These are phyloP conservation scores for Aphanoascus verrucosus DNA, from an alignment of 2,329 filamentous ascomycete species.

Conservation along the genomic window DNA sequence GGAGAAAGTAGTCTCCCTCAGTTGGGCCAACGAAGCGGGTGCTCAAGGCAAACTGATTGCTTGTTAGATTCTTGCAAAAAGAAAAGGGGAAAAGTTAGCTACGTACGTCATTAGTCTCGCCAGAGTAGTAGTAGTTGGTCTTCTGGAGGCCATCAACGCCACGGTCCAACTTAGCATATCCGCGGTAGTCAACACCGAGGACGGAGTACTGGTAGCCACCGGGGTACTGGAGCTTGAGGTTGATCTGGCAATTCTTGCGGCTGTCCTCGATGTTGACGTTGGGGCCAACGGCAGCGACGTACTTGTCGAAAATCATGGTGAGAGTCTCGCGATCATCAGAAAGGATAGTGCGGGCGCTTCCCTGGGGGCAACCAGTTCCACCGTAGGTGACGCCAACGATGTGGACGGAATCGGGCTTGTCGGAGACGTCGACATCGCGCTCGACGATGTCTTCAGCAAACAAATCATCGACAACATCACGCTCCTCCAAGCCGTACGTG, in stretches of 20 bases:
- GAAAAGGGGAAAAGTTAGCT: neutral
- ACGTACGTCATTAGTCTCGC: constrained; percentile 14
- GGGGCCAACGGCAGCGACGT: constrained; percentile 8
- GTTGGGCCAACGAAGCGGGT: constrained; percentile 36
- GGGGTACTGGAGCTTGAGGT: constrained; percentile 14
- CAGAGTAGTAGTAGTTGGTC: constrained; percentile 15
- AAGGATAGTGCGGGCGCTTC: constrained; percentile 8
- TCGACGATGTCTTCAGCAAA: constrained; percentile 1
- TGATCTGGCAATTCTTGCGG: constrained; percentile 15
- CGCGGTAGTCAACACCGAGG: constrained; percentile 11
- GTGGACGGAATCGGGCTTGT: constrained; percentile 7
- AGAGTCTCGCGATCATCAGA: constrained; percentile 12
- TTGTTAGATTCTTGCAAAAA: constrained; percentile 2
- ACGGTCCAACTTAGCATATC: constrained; percentile 8
- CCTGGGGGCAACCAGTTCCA: constrained; percentile 13
- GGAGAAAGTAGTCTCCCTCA: constrained; percentile 35
- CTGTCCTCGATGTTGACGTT: constrained; percentile 4
- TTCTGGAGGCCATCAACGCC: constrained; percentile 8
- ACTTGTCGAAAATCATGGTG: constrained; percentile 12
- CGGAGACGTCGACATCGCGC: neutral
- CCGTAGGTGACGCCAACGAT: constrained; percentile 11
- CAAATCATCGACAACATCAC: neutral
- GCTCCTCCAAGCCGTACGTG: neutral
- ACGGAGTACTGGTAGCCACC: constrained; percentile 13
- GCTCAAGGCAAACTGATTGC: neutral